Percentiles rank a stretch among this genome's conserved stretches.
These are phyloP conservation scores for Psophocarpus tetragonolobus DNA, from an alignment of 306 rosid genomes.

Conservation along the genomic window DNA sequence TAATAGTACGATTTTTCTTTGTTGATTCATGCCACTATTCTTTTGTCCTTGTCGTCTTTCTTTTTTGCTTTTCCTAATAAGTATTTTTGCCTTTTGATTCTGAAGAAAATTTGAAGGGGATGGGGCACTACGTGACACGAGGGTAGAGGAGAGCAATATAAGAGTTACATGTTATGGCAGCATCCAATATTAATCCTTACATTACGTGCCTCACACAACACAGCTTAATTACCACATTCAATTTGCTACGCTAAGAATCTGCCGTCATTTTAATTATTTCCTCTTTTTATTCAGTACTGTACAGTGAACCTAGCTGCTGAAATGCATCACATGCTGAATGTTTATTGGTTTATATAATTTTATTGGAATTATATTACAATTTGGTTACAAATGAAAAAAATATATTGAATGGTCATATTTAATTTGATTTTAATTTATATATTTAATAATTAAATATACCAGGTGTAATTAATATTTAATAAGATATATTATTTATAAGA, in stretches of 20 bases:
- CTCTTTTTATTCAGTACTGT: slow-evolving; percentile 7
- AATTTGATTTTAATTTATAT: not conserved
- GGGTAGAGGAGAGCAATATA: not conserved
- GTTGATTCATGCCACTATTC: too few species aligned
- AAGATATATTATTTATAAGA: not conserved
- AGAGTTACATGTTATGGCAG: slow-evolving; percentile 4
- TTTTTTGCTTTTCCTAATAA: too few species aligned
- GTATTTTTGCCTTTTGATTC: too few species aligned
- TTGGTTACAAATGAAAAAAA: not conserved
- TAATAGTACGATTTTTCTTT: too few species aligned
- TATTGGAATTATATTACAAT: not conserved
- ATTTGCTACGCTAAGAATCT: slow-evolving; percentile 50
- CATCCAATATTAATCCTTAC: slow-evolving; percentile 28
- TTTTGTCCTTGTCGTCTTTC: too few species aligned
- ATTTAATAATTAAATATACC: not conserved
- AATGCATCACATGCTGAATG: slow-evolving; percentile 13
- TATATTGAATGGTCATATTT: not conserved
- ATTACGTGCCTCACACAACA: slow-evolving; percentile 64
- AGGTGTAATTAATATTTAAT: not conserved
- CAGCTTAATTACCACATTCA: slow-evolving; percentile 17
- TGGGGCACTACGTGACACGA: not conserved
- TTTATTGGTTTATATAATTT: not conserved
- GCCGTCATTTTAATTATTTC: not conserved
- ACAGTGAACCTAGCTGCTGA: slow-evolving; percentile 28
- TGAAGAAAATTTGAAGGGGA: too few species aligned